Evolutionary conservation across 2,329 filamentous ascomycete genomes (phyloP), one percentile per base, ranked within the genome.

Genomic region (Knufia petricola): DNA sequence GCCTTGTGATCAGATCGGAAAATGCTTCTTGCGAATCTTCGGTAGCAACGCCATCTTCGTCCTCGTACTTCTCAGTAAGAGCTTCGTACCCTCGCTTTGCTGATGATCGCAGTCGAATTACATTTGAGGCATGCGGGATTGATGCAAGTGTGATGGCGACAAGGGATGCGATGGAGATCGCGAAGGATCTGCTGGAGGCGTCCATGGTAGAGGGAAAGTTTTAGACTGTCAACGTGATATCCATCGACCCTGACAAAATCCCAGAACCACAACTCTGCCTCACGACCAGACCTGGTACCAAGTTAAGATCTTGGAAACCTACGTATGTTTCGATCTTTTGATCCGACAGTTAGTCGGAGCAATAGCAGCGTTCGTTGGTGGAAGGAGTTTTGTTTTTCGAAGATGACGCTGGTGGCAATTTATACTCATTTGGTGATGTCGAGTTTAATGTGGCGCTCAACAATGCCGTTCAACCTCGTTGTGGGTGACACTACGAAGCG

Each of bases 31-130:
- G 61, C 1, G 80, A 79, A 59, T 83, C 79, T 34, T 77, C 72
- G 0, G 79, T 83, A 26, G 81, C 82, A 54, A 75, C 71, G 42
- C 85, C 85, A 64, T 89, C 85, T 52, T 73, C 66, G 59, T 89
- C 85, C 56, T 80, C 69, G 59, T 88, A 88, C 10, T 72, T 67
- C 9, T 73, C 66, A 12, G 58, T 58, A 9, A 58, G 54, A 26
- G 57, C 17, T 13, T 48, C 46, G 30, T 58, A 53, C 24, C 39
- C 28, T 13, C 23, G 21, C 30, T 55, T 52, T 20, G 42, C 47
- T 24, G 53, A 53, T 37, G 32, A 48, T 8, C 42, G 36, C 20
- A 34, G 28, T 4, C 46, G 51, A 21, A 53, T 4, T 15, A 13
- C 8, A 21, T 41, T 26, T n/a, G 23, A 26, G 23, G 34, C 23